Base-by-base conservation (phyloP, 2,329 filamentous ascomycete genomes). In the Colletotrichum tofieldiae region DNA sequence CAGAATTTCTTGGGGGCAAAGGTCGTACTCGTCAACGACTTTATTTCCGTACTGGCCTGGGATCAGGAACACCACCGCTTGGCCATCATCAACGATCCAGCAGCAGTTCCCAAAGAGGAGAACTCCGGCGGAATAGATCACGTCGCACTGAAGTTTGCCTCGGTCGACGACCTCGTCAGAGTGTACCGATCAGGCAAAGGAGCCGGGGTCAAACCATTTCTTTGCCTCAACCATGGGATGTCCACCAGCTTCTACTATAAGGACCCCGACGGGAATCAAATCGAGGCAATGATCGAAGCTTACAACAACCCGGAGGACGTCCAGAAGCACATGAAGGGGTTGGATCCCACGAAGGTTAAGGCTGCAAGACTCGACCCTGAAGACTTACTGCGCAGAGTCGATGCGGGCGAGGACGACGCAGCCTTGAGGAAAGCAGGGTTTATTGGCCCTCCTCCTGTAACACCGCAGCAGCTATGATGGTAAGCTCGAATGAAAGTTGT, bases 61-160 rank as follows among this genome's bases (percentile, higher is more conserved):
- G 85, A 86, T 75, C 77, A 84, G 0, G 84, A 86, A 74, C 85
- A 86, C 71, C 85, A 87, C 74, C 84, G 85, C 43, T 79, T 86
- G 54, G 85, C 82, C 20, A 78, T 87, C 54, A 35, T 79, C 35
- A 59, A 68, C 6, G 37, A 81, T 8, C 79, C 81, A 0, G 66
- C 60, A 2, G 74, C 77, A 1, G 41, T 26, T 1, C 71, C 76
- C 2, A 78, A 79, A 49, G 71, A 75, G 5, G 62, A 45, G 11
- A 71, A 69, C 20, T 75, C 75, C 9, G 74, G 76, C 9, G 83
- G 84, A 1, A 71, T 86, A 1, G 75, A 84, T 41, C 85, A 86
- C 74, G 77, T 85, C 32, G 80, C 84, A 23, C 86, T 86, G 75
- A 78, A 80, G 2, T 85, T 82, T 70, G 62, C 73, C 20, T 79